Percentiles rank a stretch among this genome's conserved stretches.
These are phyloP conservation scores for Chamaenerion angustifolium DNA, from an alignment of 345 rosid genomes.

Conservation along the genomic window DNA sequence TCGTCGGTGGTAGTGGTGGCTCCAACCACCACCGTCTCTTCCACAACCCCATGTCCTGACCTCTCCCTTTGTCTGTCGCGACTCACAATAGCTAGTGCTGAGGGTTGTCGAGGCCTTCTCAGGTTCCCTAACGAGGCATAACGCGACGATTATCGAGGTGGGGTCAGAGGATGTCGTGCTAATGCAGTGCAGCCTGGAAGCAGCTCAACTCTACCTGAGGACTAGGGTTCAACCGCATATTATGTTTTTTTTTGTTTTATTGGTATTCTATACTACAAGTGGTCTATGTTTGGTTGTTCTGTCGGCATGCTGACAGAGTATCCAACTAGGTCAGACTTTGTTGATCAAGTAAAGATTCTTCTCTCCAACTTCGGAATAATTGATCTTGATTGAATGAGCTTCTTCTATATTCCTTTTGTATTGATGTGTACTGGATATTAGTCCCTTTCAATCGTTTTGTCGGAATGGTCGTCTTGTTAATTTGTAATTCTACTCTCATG, in stretches of 20 bases:
- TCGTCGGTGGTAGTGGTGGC: too few relatives aligned
- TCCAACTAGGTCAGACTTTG: conserved; percentile 84
- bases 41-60: too few relatives aligned
- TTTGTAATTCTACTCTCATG: conserved; percentile 29
- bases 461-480: conserved; percentile 92
- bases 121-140: conserved; percentile 65
- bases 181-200: conserved; percentile 78
- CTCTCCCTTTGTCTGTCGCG: too few relatives aligned
- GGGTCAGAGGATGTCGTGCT: conserved; percentile 57
- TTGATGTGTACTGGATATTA: too few relatives aligned
- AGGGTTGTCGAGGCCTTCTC: conserved; percentile 79
- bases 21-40: too few relatives aligned
- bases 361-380: conserved; percentile 74
- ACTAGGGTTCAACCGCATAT: conserved; percentile 26
- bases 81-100: too few relatives aligned
- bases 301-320: conserved; percentile 89
- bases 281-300: conserved; percentile 95
- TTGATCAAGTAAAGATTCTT: conserved; percentile 83
- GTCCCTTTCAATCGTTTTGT: too few relatives aligned
- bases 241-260: too few relatives aligned
- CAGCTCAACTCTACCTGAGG: conserved; percentile 64
- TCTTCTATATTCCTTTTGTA: conserved; percentile 5
- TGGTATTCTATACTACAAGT: too few relatives aligned
- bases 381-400: conserved; percentile 47
- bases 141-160: conserved; percentile 77